Evolutionary conservation across 1,139 yeast genomes (phyloP).

Genomic region (Candida gigantensis): DNA sequence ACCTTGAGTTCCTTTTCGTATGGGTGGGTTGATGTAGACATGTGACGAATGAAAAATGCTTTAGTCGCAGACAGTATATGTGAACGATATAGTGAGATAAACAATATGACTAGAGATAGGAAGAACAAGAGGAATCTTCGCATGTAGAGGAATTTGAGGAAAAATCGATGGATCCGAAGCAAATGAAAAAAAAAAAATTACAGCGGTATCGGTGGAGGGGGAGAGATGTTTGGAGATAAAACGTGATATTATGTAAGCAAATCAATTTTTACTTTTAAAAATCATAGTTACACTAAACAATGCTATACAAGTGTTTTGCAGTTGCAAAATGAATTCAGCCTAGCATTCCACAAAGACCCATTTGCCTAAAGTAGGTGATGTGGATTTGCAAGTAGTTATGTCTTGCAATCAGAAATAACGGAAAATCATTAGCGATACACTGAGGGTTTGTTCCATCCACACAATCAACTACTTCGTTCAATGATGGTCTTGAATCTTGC

Average conservation of each 20-base stretch:
- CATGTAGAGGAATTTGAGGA: too few relatives aligned
- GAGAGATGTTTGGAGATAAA: slow-evolving; percentile 2
- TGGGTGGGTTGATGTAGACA: slow-evolving; percentile 20
- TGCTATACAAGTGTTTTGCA: too few relatives aligned
- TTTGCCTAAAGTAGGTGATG: slow-evolving; percentile 47
- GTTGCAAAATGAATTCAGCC: too few relatives aligned
- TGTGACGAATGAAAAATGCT: slow-evolving; percentile 3
- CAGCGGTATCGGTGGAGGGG: too few relatives aligned
- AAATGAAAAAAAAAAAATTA: neutral
- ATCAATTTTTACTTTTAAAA: too few relatives aligned
- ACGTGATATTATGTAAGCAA: slow-evolving; percentile 4
- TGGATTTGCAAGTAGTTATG: slow-evolving; percentile 40
- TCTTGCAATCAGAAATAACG: slow-evolving; percentile 14
- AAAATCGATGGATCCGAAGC: too few relatives aligned
- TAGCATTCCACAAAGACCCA: slow-evolving; percentile 49
- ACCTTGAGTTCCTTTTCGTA: slow-evolving; percentile 62
- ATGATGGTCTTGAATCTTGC: slow-evolving; percentile 24
- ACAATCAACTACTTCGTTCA: slow-evolving; percentile 36
- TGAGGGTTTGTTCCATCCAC: slow-evolving; percentile 29
- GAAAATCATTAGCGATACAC: slow-evolving; percentile 42
- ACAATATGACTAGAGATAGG: slow-evolving; percentile 6
- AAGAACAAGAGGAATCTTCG: too few relatives aligned
- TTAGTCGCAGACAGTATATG: neutral
- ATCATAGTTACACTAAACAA: too few relatives aligned
- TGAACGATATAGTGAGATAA: slow-evolving; percentile 3